Percentiles rank a stretch among this genome's conserved stretches.
These are phyloP conservation scores for Serendipita sp. DNA, from an alignment of 1,284 basidiomycete species.

Conservation along the genomic window DNA sequence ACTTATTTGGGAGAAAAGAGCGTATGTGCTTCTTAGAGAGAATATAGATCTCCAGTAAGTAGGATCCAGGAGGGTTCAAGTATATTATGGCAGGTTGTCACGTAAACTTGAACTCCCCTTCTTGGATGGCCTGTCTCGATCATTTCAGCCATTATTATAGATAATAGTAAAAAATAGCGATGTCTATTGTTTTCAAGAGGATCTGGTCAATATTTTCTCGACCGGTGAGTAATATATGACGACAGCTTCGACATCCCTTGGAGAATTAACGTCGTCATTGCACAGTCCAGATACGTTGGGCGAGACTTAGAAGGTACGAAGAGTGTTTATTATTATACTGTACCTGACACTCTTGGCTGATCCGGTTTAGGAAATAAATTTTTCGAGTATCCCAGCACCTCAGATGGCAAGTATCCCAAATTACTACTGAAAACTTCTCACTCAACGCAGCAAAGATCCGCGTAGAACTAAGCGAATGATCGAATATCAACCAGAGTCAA, in stretches of 20 bases:
- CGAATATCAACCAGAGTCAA: not conserved
- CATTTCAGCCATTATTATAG: not conserved
- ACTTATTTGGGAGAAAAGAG: too few species aligned
- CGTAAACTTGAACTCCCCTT: not conserved
- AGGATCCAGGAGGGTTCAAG: not conserved
- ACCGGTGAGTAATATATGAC: not conserved
- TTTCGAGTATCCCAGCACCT: not conserved
- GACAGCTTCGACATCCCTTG: not conserved
- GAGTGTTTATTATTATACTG: not conserved
- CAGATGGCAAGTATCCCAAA: not conserved
- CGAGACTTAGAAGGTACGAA: not conserved
- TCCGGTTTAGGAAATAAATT: not conserved
- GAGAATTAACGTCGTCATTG: not conserved
- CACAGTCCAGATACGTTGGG: not conserved
- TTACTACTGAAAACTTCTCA: not conserved
- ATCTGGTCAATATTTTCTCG: not conserved
- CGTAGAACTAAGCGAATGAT: conserved; percentile 3
- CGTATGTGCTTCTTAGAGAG: too few species aligned
- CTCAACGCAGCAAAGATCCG: not conserved
- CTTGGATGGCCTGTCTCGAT: not conserved
- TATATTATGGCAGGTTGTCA: not conserved
- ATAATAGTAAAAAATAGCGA: not conserved
- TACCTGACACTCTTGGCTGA: not conserved
- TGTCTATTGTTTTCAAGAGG: not conserved
- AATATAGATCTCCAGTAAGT: not conserved